Base-by-base conservation (phyloP, 768 basidiomycete species). In the Mycena rosella region DNA sequence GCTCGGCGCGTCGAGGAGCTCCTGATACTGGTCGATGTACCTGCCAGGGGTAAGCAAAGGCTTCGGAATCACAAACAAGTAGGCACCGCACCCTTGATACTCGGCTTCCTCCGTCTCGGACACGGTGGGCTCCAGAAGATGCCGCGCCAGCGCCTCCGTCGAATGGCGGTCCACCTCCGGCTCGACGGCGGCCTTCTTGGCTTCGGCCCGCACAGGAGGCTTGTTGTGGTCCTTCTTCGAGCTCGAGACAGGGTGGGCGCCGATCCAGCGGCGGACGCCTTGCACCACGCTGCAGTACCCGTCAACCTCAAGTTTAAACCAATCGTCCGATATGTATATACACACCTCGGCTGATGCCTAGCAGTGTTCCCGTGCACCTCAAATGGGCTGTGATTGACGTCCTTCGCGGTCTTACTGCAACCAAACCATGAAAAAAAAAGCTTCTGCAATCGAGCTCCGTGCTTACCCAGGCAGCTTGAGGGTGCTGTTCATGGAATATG, bases 401-500 rank as follows among this genome's bases (percentile, higher is more conserved):
- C 89, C 69, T 84, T 86, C 10, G 88, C 85, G 0, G 89, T 90
- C 78, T 93, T 95, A 47, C 92, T 94, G 70, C 26, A 17, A 65
- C 7, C n/a, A 42, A 65, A 14, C n/a, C 10, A 24, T 54, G 48
- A 47, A 67, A n/a, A 34, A 26, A 47, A 14, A 49, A 32, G 26
- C 29, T 32, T 49, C 52, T 48, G 36, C 20, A 47, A 29, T 40
- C 34, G 40, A n/a, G 60, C 20, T 8, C 20, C 42, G 14, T 17
- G 67, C 90, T 58, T 70, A 92, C 94, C 92, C 93, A 32, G 93
- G 92, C 2, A 95, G 83, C 75, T 93, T 94, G 54, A 92, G 78
- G 5, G 94, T 95, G 71, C 91, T 93, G 68, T 95, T 95, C 91
- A 96, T 96, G n/a, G 90, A 91, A 80, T 91, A 96, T 14, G 93